phyloP scores from a whole-genome alignment of 352 stramenopile genomes.

The Blastocystis hominis region DNA sequence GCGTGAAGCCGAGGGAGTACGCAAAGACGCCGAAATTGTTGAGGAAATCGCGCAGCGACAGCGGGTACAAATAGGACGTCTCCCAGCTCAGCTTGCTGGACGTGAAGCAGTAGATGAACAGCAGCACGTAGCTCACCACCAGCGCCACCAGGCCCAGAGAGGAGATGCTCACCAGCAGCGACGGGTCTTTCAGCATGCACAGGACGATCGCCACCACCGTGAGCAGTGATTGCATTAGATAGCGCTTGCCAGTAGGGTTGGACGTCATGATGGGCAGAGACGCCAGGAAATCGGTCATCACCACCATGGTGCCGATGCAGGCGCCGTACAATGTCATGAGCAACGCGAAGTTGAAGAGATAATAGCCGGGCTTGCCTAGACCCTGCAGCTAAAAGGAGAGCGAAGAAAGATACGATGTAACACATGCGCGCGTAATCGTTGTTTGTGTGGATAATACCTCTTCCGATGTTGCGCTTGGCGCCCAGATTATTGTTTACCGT shows the following conservation, averaged over 20 bases:
- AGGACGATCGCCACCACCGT: constrained; percentile 9
- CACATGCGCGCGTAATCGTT: constrained; percentile 47
- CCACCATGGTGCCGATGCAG: constrained; percentile 35
- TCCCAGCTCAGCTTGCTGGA: neutral
- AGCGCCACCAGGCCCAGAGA: constrained; percentile 33
- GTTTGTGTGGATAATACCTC: constrained; percentile 8
- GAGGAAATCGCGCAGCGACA: neutral
- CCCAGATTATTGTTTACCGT: constrained; percentile 1
- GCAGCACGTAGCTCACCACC: constrained; percentile 19
- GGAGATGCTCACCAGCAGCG: constrained; percentile 22
- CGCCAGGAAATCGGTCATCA: constrained; percentile 40
- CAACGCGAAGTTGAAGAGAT: constrained; percentile 17
- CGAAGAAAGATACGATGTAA: neutral
- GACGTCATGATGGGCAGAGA: neutral
- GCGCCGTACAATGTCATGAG: constrained; percentile 31
- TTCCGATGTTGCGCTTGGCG: neutral
- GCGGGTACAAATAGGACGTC: neutral
- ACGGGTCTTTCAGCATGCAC: constrained; percentile 32
- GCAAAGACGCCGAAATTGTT: constrained; percentile 40
- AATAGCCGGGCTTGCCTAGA: neutral
- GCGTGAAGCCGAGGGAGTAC: constrained; percentile 41
- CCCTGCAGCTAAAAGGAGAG: neutral
- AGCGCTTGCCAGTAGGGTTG: neutral
- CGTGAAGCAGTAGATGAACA: constrained; percentile 38
- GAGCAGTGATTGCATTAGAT: neutral